A percentile compares a stretch with the other conserved stretches of the same genome.
Evolutionary conservation across 2,329 filamentous ascomycete species (phyloP).

Genomic region (Cryphonectria parasitica): DNA sequence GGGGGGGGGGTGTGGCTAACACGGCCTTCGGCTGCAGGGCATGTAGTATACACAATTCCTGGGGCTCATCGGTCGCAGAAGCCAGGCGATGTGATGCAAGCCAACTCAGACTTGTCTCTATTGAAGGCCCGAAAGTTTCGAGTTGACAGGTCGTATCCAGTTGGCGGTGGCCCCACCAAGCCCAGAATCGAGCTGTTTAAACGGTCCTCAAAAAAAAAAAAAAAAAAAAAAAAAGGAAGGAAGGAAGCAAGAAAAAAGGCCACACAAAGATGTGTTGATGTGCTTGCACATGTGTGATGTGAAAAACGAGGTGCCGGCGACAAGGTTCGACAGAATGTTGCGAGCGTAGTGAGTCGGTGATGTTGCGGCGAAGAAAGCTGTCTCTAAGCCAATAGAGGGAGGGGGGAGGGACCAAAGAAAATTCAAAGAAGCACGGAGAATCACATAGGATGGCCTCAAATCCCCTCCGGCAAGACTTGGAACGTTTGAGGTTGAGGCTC

Average conservation of each 20-base stretch:
- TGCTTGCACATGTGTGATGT: slow-evolving; percentile 15
- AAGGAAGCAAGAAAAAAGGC: no score
- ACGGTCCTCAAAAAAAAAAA: not conserved
- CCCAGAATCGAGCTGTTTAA: not conserved
- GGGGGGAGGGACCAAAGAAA: no score
- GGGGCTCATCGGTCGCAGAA: not conserved
- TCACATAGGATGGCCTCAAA: not conserved
- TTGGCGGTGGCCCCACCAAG: not conserved
- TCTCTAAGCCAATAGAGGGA: not conserved
- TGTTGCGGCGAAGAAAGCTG: slow-evolving; percentile 15
- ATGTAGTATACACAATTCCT: not conserved
- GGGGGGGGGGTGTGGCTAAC: not conserved
- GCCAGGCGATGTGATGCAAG: not conserved
- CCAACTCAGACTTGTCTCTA: not conserved
- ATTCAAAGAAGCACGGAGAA: not conserved
- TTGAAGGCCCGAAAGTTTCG: not conserved
- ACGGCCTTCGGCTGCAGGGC: not conserved
- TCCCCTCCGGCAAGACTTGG: not conserved
- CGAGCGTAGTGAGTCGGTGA: not conserved
- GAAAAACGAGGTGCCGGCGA: slow-evolving; percentile 3
- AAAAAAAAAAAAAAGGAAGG: not conserved
- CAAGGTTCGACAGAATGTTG: slow-evolving; percentile 11
- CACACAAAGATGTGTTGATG: not conserved
- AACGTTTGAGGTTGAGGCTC: not conserved
- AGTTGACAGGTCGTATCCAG: not conserved